Conservation (phyloP, 495 filamentous ascomycete species). For the Aspergillus ostianus region DNA sequence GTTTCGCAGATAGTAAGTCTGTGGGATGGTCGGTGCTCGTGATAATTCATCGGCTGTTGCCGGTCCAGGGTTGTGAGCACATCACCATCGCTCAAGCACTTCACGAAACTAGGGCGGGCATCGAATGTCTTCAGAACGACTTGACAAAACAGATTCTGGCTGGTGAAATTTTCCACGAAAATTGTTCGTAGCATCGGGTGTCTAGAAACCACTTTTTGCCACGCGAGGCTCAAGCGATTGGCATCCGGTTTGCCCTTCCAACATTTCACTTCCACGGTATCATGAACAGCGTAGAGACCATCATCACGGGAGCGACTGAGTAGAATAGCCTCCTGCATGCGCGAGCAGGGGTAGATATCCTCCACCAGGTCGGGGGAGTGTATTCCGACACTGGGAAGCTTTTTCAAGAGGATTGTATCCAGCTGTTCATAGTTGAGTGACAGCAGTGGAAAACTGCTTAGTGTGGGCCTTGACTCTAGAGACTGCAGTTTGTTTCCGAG, state of each 20-base stretch:
- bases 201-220: constrained; percentile 47
- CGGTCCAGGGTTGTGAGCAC: constrained; percentile 33
- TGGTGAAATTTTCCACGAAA: constrained; percentile 48
- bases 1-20: constrained; percentile 50
- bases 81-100: constrained; percentile 33
- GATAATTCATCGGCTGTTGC: constrained; percentile 35
- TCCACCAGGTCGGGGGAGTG: constrained; percentile 45
- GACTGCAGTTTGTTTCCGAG: constrained; percentile 50
- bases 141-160: constrained; percentile 46
- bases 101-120: constrained; percentile 28
- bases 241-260: constrained; percentile 31
- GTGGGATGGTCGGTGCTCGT: constrained; percentile 42
- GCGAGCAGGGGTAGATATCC: constrained; percentile 65
- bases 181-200: constrained; percentile 54
- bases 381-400: constrained; percentile 49
- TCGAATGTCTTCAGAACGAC: constrained; percentile 47
- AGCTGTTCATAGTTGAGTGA: constrained; percentile 59
- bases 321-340: constrained; percentile 66
- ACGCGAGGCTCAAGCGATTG: constrained; percentile 40
- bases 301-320: constrained; percentile 57
- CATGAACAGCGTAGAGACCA: constrained; percentile 59
- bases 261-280: constrained; percentile 56
- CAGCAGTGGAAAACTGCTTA: constrained; percentile 63
- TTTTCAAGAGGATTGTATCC: constrained; percentile 41
- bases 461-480: constrained; percentile 50